These are phyloP conservation scores for Scutellaria barbata DNA, from an alignment of 257 asterid species.

Conservation along the genomic window DNA sequence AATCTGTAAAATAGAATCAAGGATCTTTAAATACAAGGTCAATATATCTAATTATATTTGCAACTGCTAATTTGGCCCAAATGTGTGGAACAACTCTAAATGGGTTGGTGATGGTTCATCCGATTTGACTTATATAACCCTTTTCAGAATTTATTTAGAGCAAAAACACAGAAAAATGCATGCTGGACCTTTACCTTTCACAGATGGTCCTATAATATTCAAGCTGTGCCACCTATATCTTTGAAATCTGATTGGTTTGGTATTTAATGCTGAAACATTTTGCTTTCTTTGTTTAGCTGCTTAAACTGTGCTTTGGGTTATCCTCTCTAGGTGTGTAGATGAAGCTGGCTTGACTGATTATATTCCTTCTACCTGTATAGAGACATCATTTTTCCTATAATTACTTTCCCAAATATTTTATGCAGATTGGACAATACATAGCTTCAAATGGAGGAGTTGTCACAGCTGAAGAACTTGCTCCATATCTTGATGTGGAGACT, in stretches of 20 bases:
- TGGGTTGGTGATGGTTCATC: not conserved
- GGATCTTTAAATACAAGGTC: slow-evolving; percentile 4
- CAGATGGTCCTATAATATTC: not conserved
- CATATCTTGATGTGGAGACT: slow-evolving; percentile 84
- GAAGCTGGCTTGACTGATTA: slow-evolving; percentile 29
- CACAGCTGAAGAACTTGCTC: slow-evolving; percentile 97
- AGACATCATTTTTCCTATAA: not conserved
- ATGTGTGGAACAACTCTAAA: not conserved
- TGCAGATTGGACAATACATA: slow-evolving; percentile 90
- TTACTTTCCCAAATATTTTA: slow-evolving; percentile 1
- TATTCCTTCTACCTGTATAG: slow-evolving; percentile 15
- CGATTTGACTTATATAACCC: not conserved
- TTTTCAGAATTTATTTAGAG: not conserved
- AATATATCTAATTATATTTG: not conserved
- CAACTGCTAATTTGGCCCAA: not conserved
- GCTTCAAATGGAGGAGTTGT: slow-evolving; percentile 96
- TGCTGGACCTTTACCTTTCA: not conserved
- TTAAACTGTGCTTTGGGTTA: slow-evolving; percentile 22
- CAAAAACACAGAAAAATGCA: not conserved
- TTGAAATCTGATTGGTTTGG: not conserved
- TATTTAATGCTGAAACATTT: not conserved
- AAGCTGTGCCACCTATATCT: too few species aligned
- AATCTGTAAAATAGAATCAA: not conserved
- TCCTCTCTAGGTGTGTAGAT: slow-evolving; percentile 26
- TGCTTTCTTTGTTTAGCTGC: slow-evolving; percentile 23